Base-by-base conservation (phyloP, 139 green algal species). In the Ostreobium quekettii region DNA sequence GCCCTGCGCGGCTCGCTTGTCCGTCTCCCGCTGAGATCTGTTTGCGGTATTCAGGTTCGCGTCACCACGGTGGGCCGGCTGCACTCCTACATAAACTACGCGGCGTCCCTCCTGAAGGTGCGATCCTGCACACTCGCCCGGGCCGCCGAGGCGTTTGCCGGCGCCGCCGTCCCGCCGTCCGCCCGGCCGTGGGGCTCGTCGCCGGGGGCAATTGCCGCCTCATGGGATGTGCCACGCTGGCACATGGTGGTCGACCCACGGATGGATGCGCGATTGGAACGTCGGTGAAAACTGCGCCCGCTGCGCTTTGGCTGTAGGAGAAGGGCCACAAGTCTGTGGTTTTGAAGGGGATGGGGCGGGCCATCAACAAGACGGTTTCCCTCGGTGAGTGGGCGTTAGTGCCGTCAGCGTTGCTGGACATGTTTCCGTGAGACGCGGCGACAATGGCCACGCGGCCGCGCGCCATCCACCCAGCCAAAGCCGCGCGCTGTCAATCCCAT, bases 291-390 rank as follows among this genome's bases (percentile, higher is more conserved):
- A 47, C 22, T 53, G 24, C n/a, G 29, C 59, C 36, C 28, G 31
- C 36, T 15, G 48, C 32, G 28, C 7, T 47, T 57, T 70, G n/a
- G n/a, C n/a, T n/a, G n/a, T n/a, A 83, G 60, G 87, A 93, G 62
- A 91, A 91, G 59, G 82, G 74, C 1, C 67, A 83, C 37, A 67
- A 71, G 5, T 72, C 78, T 0, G 71, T 96, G 0, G 66, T 87
- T 24, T 73, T 96, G 2, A 93, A 90, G 67, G 89, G 82, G 3
- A 96, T 96, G 89, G 89, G 89, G 7, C 71, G 79, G 31, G 90
- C 90, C 62, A 96, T 96, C 75, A 94, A 92, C 83, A 96, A 96
- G 66, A 85, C 87, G 1, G 88, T 95, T 4, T 83, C 84, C 1
- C 78, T 92, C 30, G 83, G 84, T 90, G 39, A 24, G 47, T 15